Evolutionary conservation across 2,329 filamentous ascomycete genomes (phyloP), one percentile per base, ranked within the genome.

Genomic region (Fusarium sp.): DNA sequence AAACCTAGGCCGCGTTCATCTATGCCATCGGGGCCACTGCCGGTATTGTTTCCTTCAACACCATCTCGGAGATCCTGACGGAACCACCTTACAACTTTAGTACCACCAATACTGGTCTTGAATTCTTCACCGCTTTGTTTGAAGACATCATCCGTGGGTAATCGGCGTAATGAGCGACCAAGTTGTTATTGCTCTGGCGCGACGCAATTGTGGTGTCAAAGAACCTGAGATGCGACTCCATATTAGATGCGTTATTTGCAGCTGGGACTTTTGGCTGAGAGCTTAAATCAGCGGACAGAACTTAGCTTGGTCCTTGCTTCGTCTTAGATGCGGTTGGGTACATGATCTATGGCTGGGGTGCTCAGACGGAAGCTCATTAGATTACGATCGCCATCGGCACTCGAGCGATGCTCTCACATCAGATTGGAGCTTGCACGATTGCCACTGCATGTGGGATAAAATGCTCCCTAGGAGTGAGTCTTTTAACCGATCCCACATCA

Each of bases 401-500:
- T 5, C 35, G 35, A 0, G 35, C 51, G 0, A 54, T 39, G 51
- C 38, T 39, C 7, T 54, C 51, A 2, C 51, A 39, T 39, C 51
- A 54, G 8, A 35, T 28, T 10, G 35, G 24, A 10, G 24, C 35
- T 13, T 54, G 35, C 10, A 54, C 24, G 10, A 54, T 39, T 28
- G 51, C 51, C 8, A 54, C 51, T 13, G 51, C 35, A n/a, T n/a
- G n/a, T n/a, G n/a, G n/a, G n/a, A n/a, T n/a, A n/a, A n/a, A n/a
- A n/a, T n/a, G n/a, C n/a, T n/a, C n/a, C n/a, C n/a, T 35, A 5
- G 35, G 24, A 18, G 51, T 28, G 10, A 13, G 35, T 10, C 5
- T 8, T 10, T 2, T 0, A 7, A 3, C 6, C 14, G 2, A 5
- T 17, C 5, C 14, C 10, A 7, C 17, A 3, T n/a, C 14, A 4